phyloP scores from a whole-genome alignment of 2,329 filamentous ascomycete species.

The Diaporthe sp. region DNA sequence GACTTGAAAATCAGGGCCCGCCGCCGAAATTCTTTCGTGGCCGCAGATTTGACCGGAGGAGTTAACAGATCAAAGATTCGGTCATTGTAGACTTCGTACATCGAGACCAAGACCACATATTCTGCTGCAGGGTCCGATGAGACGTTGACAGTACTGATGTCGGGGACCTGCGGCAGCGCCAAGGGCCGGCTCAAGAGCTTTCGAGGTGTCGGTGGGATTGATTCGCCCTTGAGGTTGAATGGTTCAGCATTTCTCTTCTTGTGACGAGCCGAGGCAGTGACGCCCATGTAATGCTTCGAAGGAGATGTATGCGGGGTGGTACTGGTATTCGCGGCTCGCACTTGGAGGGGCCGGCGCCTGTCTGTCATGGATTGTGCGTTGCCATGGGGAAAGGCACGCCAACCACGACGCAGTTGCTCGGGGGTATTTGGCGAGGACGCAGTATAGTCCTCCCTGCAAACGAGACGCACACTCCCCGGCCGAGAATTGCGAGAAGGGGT shows the following conservation, averaged over 20 bases:
- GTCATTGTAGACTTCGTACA: conserved; percentile 99
- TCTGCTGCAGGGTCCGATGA: conserved; percentile 76
- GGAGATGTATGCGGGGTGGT: conserved; percentile 40
- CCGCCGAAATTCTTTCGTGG: conserved; percentile 78
- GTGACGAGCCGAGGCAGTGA: conserved; percentile 56
- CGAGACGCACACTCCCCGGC: conserved; percentile 58
- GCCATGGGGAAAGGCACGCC: conserved; percentile 29
- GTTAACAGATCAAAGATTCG: conserved; percentile 94
- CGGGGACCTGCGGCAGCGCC: conserved; percentile 78
- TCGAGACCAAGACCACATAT: conserved; percentile 90
- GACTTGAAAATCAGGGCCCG: conserved; percentile 90
- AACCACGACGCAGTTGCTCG: conserved; percentile 16
- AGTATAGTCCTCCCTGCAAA: conserved; percentile 45
- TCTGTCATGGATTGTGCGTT: background rate
- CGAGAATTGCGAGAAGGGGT: conserved; percentile 39
- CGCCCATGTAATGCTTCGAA: conserved; percentile 54
- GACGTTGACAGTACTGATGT: conserved; percentile 77
- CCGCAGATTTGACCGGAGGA: conserved; percentile 65
- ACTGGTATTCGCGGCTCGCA: conserved; percentile 17
- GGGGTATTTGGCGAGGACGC: conserved; percentile 28
- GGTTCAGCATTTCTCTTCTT: conserved; percentile 60
- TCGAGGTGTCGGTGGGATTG: conserved; percentile 66
- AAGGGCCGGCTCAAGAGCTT: conserved; percentile 76
- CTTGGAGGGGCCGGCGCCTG: conserved; percentile 25
- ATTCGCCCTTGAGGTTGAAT: conserved; percentile 58